Conservation (phyloP, 2,329 filamentous ascomycete species). For the Aureobasidium sp. region DNA sequence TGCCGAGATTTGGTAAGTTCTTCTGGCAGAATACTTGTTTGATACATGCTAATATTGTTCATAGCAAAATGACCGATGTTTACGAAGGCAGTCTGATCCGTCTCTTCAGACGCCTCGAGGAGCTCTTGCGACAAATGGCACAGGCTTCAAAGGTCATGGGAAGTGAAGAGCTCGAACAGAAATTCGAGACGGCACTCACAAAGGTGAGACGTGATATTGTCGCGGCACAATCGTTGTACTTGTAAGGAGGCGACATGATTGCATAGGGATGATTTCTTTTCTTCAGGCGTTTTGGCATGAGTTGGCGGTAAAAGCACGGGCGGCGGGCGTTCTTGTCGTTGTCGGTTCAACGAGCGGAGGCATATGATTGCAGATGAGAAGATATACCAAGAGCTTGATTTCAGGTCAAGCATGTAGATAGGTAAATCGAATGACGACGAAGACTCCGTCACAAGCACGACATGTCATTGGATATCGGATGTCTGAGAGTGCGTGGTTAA, state of each 20-base stretch:
- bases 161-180: slow-evolving; percentile 83
- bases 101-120: slow-evolving; percentile 89
- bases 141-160: slow-evolving; percentile 98
- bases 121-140: slow-evolving; percentile 88
- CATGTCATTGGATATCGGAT: not conserved
- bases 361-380: not conserved
- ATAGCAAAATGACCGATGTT: slow-evolving; percentile 95
- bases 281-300: not conserved
- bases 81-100: slow-evolving; percentile 96
- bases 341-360: slow-evolving; percentile 9
- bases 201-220: slow-evolving; percentile 93
- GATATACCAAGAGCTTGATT: not conserved
- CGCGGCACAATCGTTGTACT: slow-evolving; percentile 85
- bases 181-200: slow-evolving; percentile 78
- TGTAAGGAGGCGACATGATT: slow-evolving; percentile 43
- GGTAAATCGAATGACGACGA: not conserved
- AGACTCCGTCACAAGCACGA: not conserved
- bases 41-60: slow-evolving; percentile 16
- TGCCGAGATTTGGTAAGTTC: slow-evolving; percentile 83
- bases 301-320: not conserved
- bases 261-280: not conserved
- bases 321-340: slow-evolving; percentile 7
- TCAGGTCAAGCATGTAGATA: not conserved
- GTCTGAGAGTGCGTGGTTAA: not conserved
- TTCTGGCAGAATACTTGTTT: not conserved